Conservation (phyloP, 1,284 basidiomycete genomes). For the Prillingera fragicola region DNA sequence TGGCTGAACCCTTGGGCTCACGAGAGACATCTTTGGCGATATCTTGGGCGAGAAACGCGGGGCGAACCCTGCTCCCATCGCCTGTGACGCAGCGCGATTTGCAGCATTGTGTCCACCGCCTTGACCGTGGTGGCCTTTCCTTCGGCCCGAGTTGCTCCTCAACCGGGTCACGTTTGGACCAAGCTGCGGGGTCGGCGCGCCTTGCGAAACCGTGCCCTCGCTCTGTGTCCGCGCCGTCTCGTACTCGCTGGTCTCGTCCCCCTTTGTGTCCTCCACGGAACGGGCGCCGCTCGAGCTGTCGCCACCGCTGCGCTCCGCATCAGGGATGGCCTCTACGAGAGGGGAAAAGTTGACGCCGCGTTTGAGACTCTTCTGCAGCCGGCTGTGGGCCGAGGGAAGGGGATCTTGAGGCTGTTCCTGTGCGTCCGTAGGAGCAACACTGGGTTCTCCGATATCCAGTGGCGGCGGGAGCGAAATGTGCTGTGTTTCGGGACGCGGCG, state of each 20-base stretch:
- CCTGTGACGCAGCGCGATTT: neutral
- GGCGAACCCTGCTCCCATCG: conserved; percentile 2
- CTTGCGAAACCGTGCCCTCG: neutral
- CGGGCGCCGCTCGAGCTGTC: too few species aligned
- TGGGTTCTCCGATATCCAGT: conserved; percentile 37
- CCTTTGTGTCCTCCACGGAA: too few species aligned
- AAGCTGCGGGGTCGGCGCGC: neutral
- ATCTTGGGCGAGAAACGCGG: conserved; percentile 8
- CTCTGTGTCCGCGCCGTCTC: too few species aligned
- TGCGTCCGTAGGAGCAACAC: conserved; percentile 3
- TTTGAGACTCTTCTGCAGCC: neutral
- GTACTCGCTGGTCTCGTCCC: neutral
- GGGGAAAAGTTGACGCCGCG: conserved; percentile 12
- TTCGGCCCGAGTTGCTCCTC: too few species aligned
- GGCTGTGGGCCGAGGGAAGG: too few species aligned
- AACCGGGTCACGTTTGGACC: neutral
- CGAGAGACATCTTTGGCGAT: too few species aligned
- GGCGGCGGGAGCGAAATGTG: conserved; percentile 26
- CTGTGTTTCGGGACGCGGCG: conserved; percentile 13
- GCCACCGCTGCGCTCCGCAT: too few species aligned
- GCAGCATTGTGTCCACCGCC: neutral
- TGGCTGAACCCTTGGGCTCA: conserved; percentile 4
- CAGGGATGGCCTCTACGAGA: conserved; percentile 1
- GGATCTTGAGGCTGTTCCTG: too few species aligned
- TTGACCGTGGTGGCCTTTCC: neutral